A percentile compares a stretch with the other conserved stretches of the same genome.
Conservation (phyloP, 805 yeast genomes). For the Peterozyma xylosa region DNA sequence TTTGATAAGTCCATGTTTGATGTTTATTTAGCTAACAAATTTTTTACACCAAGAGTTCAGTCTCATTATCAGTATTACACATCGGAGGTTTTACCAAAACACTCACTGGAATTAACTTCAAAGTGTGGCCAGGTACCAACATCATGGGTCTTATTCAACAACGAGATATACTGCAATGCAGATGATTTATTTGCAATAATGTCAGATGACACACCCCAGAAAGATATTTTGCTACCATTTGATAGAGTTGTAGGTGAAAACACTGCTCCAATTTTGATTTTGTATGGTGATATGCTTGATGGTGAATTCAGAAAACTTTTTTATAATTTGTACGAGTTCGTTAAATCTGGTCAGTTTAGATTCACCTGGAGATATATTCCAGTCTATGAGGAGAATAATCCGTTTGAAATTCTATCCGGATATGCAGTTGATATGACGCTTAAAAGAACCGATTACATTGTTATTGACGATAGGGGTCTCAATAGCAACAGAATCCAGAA, state of each 20-base stretch:
- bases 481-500: slow-evolving; percentile 10
- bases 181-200: slow-evolving; percentile 78
- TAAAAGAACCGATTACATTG: slow-evolving; percentile 61
- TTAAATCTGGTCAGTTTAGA: slow-evolving; percentile 56
- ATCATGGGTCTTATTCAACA: slow-evolving; percentile 47
- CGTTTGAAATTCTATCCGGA: slow-evolving; percentile 33
- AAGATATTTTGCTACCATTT: slow-evolving; percentile 26
- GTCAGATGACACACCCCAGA: slow-evolving; percentile 29
- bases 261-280: slow-evolving; percentile 45
- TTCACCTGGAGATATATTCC: slow-evolving; percentile 74
- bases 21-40: slow-evolving; percentile 37
- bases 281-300: slow-evolving; percentile 62
- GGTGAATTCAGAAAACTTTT: slow-evolving; percentile 49
- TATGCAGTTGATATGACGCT: slow-evolving; percentile 61
- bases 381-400: slow-evolving; percentile 14
- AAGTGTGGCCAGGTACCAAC: slow-evolving; percentile 15
- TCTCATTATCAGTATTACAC: slow-evolving; percentile 53
- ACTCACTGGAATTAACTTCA: slow-evolving; percentile 20
- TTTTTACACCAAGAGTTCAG: slow-evolving; percentile 54
- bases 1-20: slow-evolving; percentile 22
- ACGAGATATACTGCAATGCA: slow-evolving; percentile 50
- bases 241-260: slow-evolving; percentile 61
- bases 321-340: slow-evolving; percentile 47
- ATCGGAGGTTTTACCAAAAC: slow-evolving; percentile 21
- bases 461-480: slow-evolving; percentile 50